phyloP scores from a whole-genome alignment of 257 asterid species.

The Datura wrightii region DNA sequence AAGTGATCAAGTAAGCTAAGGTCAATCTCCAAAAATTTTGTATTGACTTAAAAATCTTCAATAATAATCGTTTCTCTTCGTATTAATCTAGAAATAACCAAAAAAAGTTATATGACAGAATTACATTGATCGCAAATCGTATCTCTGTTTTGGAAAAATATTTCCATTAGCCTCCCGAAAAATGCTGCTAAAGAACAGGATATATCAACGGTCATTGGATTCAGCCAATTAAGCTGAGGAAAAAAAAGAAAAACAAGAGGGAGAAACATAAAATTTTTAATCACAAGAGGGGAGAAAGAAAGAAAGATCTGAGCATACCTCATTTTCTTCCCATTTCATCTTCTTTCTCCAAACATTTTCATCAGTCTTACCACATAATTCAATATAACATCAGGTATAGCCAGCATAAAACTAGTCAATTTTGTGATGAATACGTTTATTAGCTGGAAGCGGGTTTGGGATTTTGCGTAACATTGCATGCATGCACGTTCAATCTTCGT shows the following conservation, averaged over 20 bases:
- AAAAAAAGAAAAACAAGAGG: not conserved
- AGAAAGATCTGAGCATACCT: not conserved
- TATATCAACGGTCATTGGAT: conserved; percentile 26
- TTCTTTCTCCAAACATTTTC: conserved; percentile 28
- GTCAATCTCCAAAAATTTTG: conserved; percentile 8
- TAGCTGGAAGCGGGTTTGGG: not conserved
- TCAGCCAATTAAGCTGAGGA: not conserved
- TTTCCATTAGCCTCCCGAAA: conserved; percentile 27
- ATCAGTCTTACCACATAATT: not conserved
- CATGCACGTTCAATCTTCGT: not conserved
- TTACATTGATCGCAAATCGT: not conserved
- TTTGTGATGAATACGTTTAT: not conserved
- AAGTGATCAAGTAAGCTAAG: not conserved
- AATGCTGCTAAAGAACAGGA: conserved; percentile 17
- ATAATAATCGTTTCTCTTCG: not conserved
- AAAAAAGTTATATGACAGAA: not conserved
- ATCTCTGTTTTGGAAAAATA: not conserved
- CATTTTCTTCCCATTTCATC: conserved; percentile 37
- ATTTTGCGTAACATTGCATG: conserved; percentile 5
- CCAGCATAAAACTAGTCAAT: not conserved
- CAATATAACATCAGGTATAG: not conserved
- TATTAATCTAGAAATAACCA: not conserved
- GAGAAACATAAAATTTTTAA: not conserved
- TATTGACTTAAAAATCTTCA: not conserved
- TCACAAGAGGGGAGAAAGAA: conserved; percentile 29